Evolutionary conservation across 2,329 filamentous ascomycete genomes (phyloP).

Genomic region (Beauveria sp.): DNA sequence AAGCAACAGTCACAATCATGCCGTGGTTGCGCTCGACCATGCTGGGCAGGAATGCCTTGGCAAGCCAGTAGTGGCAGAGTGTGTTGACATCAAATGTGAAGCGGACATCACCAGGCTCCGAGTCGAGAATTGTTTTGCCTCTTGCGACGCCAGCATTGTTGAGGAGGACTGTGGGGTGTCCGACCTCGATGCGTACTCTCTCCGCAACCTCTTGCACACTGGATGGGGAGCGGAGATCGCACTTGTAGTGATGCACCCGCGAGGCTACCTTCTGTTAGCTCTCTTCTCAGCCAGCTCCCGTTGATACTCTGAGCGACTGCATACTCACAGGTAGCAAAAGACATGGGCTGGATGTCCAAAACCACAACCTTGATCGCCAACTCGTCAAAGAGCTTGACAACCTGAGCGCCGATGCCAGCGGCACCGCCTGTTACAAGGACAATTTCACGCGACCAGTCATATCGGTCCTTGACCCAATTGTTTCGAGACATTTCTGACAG

Average conservation of each 20-base stretch:
- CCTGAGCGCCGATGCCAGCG: conserved; percentile 61
- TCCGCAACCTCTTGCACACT: conserved; percentile 45
- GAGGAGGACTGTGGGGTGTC: conserved; percentile 61
- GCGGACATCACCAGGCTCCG: conserved; percentile 49
- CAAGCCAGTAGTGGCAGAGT: conserved; percentile 58
- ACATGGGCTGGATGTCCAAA: conserved; percentile 59
- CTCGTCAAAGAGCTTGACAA: conserved; percentile 59
- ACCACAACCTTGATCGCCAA: conserved; percentile 61
- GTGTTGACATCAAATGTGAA: conserved; percentile 67
- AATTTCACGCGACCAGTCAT: conserved; percentile 62
- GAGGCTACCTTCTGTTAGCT: conserved; percentile 22
- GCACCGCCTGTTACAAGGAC: conserved; percentile 69
- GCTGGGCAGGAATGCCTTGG: conserved; percentile 57
- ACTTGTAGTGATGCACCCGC: conserved; percentile 60
- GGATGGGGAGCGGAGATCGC: conserved; percentile 56
- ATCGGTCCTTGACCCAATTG: conserved; percentile 33
- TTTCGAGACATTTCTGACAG: conserved; percentile 27
- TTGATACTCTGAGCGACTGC: not conserved
- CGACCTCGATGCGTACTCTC: conserved; percentile 47
- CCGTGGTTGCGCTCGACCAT: conserved; percentile 61
- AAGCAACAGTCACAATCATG: conserved; percentile 64
- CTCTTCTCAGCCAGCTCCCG: not conserved
- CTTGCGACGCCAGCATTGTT: conserved; percentile 63
- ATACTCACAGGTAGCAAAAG: conserved; percentile 41
- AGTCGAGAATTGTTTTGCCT: conserved; percentile 53